Conservation (phyloP, 768 basidiomycete species). For the Russula abietina region DNA sequence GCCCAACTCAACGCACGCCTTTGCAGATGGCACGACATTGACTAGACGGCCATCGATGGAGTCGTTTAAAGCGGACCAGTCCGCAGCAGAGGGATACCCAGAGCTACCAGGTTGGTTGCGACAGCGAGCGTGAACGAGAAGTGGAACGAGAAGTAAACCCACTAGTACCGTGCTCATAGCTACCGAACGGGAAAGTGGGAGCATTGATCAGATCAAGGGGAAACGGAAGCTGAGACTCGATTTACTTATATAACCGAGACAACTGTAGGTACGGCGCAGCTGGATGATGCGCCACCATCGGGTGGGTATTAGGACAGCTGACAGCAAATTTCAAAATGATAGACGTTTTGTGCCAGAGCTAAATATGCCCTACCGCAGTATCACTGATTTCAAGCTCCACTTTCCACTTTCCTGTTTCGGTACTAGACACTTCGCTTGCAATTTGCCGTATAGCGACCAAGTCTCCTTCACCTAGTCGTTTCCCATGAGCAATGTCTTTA, state of each 20-base stretch:
- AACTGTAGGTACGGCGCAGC: neutral
- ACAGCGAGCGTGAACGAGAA: constrained; percentile 6
- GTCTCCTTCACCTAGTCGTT: too few relatives aligned
- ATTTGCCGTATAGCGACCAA: too few relatives aligned
- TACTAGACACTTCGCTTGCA: too few relatives aligned
- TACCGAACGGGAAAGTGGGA: neutral
- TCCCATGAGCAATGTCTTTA: too few relatives aligned
- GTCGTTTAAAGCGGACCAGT: constrained; percentile 20
- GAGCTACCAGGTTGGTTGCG: constrained; percentile 23
- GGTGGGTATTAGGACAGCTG: neutral
- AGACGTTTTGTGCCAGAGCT: too few relatives aligned
- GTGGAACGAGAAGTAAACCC: neutral
- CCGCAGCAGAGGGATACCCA: constrained; percentile 10
- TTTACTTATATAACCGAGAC: neutral
- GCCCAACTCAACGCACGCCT: constrained; percentile 5
- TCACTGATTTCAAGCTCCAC: too few relatives aligned
- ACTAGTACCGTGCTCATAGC: neutral
- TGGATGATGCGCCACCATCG: neutral
- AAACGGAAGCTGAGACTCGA: constrained; percentile 25
- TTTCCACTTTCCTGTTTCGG: too few relatives aligned
- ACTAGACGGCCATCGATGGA: constrained; percentile 15
- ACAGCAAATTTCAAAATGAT: neutral
- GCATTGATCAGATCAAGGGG: neutral
- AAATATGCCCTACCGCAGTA: too few relatives aligned
- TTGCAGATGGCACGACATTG: constrained; percentile 16